Evolutionary conservation across 441 rosid genomes (phyloP).

Genomic region (Omphalea diandra): DNA sequence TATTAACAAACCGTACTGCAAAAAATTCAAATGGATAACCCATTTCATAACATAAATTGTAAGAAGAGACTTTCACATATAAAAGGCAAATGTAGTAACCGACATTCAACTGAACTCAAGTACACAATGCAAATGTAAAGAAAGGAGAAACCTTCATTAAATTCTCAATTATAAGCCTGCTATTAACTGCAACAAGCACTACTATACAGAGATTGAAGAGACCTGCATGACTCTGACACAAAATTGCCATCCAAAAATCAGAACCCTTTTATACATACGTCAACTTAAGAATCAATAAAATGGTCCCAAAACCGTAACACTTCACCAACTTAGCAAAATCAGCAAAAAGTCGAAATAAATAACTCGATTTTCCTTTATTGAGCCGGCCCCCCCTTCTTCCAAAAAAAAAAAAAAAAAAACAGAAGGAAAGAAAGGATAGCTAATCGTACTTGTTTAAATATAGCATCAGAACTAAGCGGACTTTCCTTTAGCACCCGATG

Average conservation of each 20-base stretch:
- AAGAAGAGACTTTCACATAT: neutral
- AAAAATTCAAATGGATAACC: conserved; percentile 10
- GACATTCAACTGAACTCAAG: neutral
- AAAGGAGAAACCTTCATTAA: conserved; percentile 71
- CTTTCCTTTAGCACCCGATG: conserved; percentile 80
- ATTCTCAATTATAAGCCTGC: conserved; percentile 95
- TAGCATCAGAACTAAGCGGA: conserved; percentile 93
- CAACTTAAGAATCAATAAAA: conserved; percentile 14
- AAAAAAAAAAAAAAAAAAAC: neutral
- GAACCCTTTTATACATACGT: too few species aligned
- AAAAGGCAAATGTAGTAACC: neutral
- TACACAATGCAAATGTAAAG: neutral
- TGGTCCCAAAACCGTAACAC: neutral
- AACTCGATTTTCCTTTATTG: too few species aligned
- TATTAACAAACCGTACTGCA: conserved; percentile 97
- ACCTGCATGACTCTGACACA: conserved; percentile 97
- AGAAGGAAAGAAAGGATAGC: too few species aligned
- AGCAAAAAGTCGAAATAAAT: too few species aligned
- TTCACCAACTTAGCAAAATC: conserved; percentile 9
- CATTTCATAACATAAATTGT: neutral
- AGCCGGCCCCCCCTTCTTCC: too few species aligned
- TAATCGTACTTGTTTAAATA: conserved; percentile 86
- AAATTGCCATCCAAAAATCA: too few species aligned
- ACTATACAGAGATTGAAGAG: conserved; percentile 96
- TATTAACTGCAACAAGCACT: conserved; percentile 93